Conservation (phyloP, 345 rosid species). For the Physaria fendleri region DNA sequence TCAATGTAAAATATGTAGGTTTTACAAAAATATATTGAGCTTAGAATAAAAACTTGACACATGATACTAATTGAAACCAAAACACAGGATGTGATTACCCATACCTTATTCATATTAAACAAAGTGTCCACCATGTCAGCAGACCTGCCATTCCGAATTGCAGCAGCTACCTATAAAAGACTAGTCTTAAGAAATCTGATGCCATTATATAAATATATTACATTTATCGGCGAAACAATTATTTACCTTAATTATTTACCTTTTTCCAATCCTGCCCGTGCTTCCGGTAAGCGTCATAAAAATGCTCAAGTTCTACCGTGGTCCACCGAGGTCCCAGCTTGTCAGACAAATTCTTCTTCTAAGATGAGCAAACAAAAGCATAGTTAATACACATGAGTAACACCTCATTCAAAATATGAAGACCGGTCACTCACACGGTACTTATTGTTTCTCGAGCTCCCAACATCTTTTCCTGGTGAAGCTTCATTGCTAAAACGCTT, state of each 20-base stretch:
- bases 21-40: background rate
- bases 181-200: background rate
- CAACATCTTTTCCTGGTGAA: too few relatives aligned
- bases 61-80: background rate
- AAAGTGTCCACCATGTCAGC: slow-evolving; percentile 90
- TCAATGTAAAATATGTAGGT: background rate
- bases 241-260: too few relatives aligned
- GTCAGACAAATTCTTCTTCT: slow-evolving; percentile 76
- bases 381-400: slow-evolving; percentile 16
- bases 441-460: slow-evolving; percentile 49
- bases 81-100: background rate
- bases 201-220: background rate
- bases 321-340: slow-evolving; percentile 94
- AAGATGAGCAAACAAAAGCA: slow-evolving; percentile 8
- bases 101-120: slow-evolving; percentile 75
- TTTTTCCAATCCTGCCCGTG: slow-evolving; percentile 90
- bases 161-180: slow-evolving; percentile 58
- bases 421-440: slow-evolving; percentile 45
- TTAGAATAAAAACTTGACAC: background rate
- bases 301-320: slow-evolving; percentile 71
- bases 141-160: slow-evolving; percentile 55
- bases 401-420: background rate
- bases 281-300: slow-evolving; percentile 78
- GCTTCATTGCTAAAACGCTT: slow-evolving; percentile 62
- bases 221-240: background rate